Conservation (phyloP, 2,329 filamentous ascomycete species). For the Diatrype stigma region DNA sequence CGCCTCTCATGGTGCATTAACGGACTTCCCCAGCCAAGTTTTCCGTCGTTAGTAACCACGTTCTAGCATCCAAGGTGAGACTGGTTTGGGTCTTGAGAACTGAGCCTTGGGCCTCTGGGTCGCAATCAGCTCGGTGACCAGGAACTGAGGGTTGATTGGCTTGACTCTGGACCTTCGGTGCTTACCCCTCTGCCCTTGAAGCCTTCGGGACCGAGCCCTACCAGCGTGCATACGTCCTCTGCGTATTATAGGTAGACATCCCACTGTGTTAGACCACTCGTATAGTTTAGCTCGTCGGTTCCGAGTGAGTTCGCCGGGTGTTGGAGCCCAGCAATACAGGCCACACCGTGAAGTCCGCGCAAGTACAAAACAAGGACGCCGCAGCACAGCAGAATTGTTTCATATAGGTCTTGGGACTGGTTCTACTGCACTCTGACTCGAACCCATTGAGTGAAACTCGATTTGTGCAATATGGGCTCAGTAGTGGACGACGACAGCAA, state of each 20-base stretch:
- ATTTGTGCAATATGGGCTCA: conserved; percentile 19
- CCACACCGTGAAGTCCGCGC: no score
- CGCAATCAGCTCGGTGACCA: no score
- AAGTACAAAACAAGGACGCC: no score
- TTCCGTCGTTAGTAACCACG: background rate
- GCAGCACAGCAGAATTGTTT: no score
- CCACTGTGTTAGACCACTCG: no score
- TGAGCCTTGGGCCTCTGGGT: no score
- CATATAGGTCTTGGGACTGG: background rate
- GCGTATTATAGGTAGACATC: background rate
- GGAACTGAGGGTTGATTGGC: background rate
- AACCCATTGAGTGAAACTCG: background rate
- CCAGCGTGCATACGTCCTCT: background rate
- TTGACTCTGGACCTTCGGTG: background rate
- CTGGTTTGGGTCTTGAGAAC: no score
- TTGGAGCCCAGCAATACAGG: no score
- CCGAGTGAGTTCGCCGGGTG: no score
- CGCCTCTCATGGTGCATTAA: background rate
- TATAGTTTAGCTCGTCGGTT: no score
- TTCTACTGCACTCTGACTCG: background rate
- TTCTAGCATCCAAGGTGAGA: no score
- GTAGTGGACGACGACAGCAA: conserved; percentile 32
- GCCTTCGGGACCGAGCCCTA: background rate
- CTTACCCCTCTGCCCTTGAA: background rate
- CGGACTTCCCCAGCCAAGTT: background rate